A percentile compares a stretch with the other conserved stretches of the same genome.
Conservation (phyloP, 2,329 filamentous ascomycete species). For the Fusarium brevicatenulatum region DNA sequence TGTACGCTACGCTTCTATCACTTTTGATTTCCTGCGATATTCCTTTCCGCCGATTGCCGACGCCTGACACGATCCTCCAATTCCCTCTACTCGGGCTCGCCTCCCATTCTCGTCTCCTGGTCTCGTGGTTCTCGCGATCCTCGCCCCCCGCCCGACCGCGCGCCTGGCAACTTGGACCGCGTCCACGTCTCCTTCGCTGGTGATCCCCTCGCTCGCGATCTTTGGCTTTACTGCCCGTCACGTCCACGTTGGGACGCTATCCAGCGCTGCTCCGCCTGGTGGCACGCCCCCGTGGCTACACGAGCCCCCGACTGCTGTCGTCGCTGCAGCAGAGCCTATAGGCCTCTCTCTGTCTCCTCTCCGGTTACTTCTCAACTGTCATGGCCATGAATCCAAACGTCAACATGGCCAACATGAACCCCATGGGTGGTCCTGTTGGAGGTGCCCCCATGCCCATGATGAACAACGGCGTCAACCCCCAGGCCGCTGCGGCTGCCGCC, state of each 20-base stretch:
- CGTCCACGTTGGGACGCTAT: constrained; percentile 49
- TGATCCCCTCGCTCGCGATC: constrained; percentile 35
- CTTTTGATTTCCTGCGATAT: constrained; percentile 16
- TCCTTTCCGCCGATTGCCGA: constrained; percentile 30
- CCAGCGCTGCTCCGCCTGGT: constrained; percentile 48
- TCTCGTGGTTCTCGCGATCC: constrained; percentile 41
- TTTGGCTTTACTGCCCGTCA: constrained; percentile 45
- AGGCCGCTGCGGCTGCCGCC: constrained; percentile 47
- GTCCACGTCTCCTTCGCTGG: constrained; percentile 34
- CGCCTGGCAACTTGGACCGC: constrained; percentile 43
- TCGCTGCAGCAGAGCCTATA: constrained; percentile 41
- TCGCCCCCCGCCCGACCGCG: constrained; percentile 36
- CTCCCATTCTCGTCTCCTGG: constrained; percentile 37
- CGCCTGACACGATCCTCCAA: constrained; percentile 35
- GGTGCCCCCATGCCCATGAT: constrained; percentile 71
- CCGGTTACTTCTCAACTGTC: constrained; percentile 33
- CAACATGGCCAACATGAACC: constrained; percentile 75
- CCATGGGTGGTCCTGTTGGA: constrained; percentile 74
- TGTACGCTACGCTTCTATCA: constrained; percentile 15
- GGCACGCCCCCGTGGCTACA: constrained; percentile 49
- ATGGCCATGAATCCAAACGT: constrained; percentile 68
- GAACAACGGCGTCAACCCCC: constrained; percentile 64
- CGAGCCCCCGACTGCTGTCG: constrained; percentile 40
- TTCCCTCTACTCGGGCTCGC: constrained; percentile 34
- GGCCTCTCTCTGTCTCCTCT: constrained; percentile 31